phyloP scores from a whole-genome alignment of 352 stramenopile species.

The Phytophthora palmivora region DNA sequence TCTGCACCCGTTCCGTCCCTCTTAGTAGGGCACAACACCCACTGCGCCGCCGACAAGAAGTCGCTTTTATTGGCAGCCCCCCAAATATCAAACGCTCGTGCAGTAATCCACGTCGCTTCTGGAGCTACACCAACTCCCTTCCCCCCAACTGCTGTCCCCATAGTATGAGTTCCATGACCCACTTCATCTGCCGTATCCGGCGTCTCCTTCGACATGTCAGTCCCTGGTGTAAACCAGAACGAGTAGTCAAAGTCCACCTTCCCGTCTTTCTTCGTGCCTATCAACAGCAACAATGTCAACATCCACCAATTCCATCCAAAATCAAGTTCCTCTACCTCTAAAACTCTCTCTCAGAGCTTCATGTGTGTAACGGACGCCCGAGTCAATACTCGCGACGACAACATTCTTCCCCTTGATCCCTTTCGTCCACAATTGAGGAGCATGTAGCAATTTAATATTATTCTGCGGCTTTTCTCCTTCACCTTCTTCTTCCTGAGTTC shows the following conservation, averaged over 20 bases:
- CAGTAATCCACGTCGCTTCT: conserved; percentile 71
- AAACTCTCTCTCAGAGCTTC: conserved; percentile 56
- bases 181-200: conserved; percentile 72
- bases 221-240: conserved; percentile 68
- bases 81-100: conserved; percentile 66
- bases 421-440: conserved; percentile 52
- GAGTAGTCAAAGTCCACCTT: conserved; percentile 68
- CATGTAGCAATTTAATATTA: conserved; percentile 62
- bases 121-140: conserved; percentile 70
- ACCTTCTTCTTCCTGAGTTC: conserved; percentile 4
- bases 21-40: conserved; percentile 71
- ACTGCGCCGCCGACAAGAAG: conserved; percentile 71
- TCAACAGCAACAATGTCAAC: conserved; percentile 5
- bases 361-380: conserved; percentile 74
- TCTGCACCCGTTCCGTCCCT: conserved; percentile 50
- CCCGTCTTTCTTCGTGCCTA: conserved; percentile 35
- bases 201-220: conserved; percentile 61
- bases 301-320: background rate
- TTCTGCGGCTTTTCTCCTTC: conserved; percentile 30
- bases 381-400: conserved; percentile 77
- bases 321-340: conserved; percentile 35
- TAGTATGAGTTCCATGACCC: conserved; percentile 74
- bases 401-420: conserved; percentile 48
- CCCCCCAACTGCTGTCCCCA: conserved; percentile 61
- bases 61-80: conserved; percentile 72